Evolutionary conservation across 108 stramenopile species (phyloP), one percentile per base, ranked within the genome.

Genomic region (Cyclotella kingstonii): DNA sequence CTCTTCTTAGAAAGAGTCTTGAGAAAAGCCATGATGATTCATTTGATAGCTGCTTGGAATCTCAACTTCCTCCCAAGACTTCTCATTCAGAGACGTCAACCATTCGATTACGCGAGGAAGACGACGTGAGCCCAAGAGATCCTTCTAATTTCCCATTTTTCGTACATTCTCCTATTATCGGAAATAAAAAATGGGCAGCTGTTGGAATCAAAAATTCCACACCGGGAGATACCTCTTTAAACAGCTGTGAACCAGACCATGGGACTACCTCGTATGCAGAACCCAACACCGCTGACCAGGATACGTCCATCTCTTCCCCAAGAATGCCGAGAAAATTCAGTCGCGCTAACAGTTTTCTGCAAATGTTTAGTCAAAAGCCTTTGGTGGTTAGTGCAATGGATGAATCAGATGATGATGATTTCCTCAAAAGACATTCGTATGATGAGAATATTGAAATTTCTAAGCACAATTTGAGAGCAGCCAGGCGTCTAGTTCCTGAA

Each of bases 81-180:
- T 31, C 27, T 33, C 30, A 18, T 53, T 18, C 28, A 25, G 52
- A 4, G 14, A 30, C 2, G 3, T 2, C 7, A 31, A 53, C 14
- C 2, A 18, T 29, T 10, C 3, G 30, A 7, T 7, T 29, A 25
- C 3, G 52, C 43, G 36, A 9, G n/a, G 56, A 63, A 33, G 71
- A 73, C 30, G 70, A 71, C 41, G 48, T 54, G 0, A 73, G 71
- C 26, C 71, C 71, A 10, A 55, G 63, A n/a, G 71, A 73, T 58
- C 63, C 56, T 3, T 4, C 49, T 9, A 42, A 52, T 5, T 73
- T 73, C 40, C 71, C 71, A 5, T 73, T 63, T 42, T 58, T 73
- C 45, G 46, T 38, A 11, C 49, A 58, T 14, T 64, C 63, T 19
- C 45, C 57, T 9, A 17, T 45, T 14, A 27, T 10, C 17, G 14